Evolutionary conservation across 495 filamentous ascomycete genomes (phyloP), one percentile per base, ranked within the genome.

Genomic region (Penicillium psychrofluorescens): DNA sequence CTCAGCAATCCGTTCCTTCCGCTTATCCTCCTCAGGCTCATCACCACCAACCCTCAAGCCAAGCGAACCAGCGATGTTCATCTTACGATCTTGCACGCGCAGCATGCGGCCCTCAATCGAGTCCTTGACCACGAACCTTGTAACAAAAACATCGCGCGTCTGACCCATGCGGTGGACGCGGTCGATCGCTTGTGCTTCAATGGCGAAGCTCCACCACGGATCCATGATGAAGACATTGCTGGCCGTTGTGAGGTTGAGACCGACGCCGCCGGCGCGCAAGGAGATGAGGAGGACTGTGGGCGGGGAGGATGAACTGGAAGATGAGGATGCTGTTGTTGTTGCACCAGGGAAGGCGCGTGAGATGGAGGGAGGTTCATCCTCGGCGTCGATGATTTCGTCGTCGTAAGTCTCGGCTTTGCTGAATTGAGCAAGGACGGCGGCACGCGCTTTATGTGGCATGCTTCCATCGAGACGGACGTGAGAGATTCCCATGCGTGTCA

Each of bases 101-200:
- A 98, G 59, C 88, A 98, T 98, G 53, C 90, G 81, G 53, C 90
- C 85, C 68, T 98, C 92, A 40, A 98, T 92, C 45, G 88, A 95
- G 35, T 86, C 82, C 62, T 84, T 83, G 11, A 92, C 84, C 33
- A 98, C 81, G 52, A 97, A 97, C 27, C 92, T 72, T 42, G 79
- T 79, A 4, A 98, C 90, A 35, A 75, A 80, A 1, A 98, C 92
- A 58, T 90, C 87, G 29, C 82, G 77, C 29, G 83, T 77, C 59
- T 99, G 94, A 0, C 94, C 94, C 91, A 99, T 95, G 8, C 94
- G 80, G 66, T 99, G 94, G n/a, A 99, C 90, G 4, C 94, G 85
- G 68, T 99, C 94, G 51, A 99, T 95, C 16, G 94, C 94, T 61
- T 99, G 94, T 8, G 90, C 88, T 63, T 99, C 94, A 16, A 97